Evolutionary conservation across 495 filamentous ascomycete genomes (phyloP).

Genomic region (Trichoderma virens): DNA sequence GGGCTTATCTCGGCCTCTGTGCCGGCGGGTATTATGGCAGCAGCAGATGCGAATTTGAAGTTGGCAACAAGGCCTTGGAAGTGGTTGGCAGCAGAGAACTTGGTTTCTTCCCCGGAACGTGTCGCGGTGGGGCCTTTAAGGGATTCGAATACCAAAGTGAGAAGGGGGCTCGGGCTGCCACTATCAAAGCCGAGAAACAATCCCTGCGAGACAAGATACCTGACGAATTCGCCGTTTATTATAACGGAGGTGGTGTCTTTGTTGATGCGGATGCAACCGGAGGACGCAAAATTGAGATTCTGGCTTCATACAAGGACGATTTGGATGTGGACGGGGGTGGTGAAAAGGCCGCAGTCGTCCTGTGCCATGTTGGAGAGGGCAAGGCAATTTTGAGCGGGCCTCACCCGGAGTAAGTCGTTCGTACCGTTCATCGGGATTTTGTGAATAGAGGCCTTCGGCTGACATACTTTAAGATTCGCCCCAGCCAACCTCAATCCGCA

Average conservation of each 20-base stretch:
- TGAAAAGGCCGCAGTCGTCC: constrained; percentile 70
- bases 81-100: constrained; percentile 84
- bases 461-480: constrained; percentile 57
- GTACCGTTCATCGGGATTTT: background rate
- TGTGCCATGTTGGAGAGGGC: constrained; percentile 82
- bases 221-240: constrained; percentile 67
- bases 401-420: constrained; percentile 75
- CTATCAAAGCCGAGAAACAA: constrained; percentile 56
- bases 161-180: constrained; percentile 67
- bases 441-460: constrained; percentile 13
- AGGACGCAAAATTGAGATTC: constrained; percentile 62
- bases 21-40: constrained; percentile 91
- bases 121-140: constrained; percentile 77
- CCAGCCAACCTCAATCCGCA: constrained; percentile 64
- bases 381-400: constrained; percentile 74
- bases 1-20: constrained; percentile 82
- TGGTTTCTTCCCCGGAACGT: constrained; percentile 78
- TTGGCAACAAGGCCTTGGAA: constrained; percentile 71
- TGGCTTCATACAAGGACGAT: constrained; percentile 71
- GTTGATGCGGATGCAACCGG: constrained; percentile 61
- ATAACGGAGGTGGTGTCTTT: constrained; percentile 96
- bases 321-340: constrained; percentile 72
- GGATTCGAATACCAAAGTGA: constrained; percentile 93
- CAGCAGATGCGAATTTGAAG: constrained; percentile 79
- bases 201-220: constrained; percentile 49